Evolutionary conservation across 2,329 filamentous ascomycete species (phyloP), one percentile per base, ranked within the genome.

Genomic region (Peltaster fructicola): DNA sequence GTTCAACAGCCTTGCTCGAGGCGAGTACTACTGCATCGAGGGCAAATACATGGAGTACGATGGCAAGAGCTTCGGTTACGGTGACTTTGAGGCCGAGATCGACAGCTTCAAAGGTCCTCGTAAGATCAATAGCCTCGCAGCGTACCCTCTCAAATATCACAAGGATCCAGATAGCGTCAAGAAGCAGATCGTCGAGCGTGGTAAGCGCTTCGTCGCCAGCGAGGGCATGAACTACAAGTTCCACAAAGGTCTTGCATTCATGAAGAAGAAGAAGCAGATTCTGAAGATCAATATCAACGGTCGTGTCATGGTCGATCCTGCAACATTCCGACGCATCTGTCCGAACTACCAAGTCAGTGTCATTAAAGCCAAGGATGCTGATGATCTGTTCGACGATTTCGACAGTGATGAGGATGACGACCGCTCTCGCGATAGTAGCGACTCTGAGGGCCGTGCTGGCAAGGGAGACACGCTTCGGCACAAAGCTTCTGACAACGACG

Each of bases 31-130:
- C 51, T 66, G 61, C 36, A 61, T 92, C 8, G 75, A 85, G 36
- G 80, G 74, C 12, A 53, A 62, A 46, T 91, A 88, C 38, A 64
- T 92, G 14, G 81, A 91, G 41, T 91, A 81, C 32, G 80, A 92
- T 38, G 84, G 82, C 29, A 90, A 90, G 45, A 63, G 66, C 5
- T 90, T 84, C 44, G 82, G 81, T 3, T 73, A 75, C 40, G 78
- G 77, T 9, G 69, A 59, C 24, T 68, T 80, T 42, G 59, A 68
- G 7, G 65, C 71, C 17, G 70, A 82, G 24, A 69, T 92, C 8
- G 52, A 64, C 5, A 59, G 68, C 3, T 93, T 92, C 59, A 76
- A 78, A 30, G 82, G 82, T 0, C 68, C 76, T 8, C 67, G 73
- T 33, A 84, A 80, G 52, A 91, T 93, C 42, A 79, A 73, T 7